Evolutionary conservation across 2,329 filamentous ascomycete genomes (phyloP).

Genomic region (Celoporthe dispersa): DNA sequence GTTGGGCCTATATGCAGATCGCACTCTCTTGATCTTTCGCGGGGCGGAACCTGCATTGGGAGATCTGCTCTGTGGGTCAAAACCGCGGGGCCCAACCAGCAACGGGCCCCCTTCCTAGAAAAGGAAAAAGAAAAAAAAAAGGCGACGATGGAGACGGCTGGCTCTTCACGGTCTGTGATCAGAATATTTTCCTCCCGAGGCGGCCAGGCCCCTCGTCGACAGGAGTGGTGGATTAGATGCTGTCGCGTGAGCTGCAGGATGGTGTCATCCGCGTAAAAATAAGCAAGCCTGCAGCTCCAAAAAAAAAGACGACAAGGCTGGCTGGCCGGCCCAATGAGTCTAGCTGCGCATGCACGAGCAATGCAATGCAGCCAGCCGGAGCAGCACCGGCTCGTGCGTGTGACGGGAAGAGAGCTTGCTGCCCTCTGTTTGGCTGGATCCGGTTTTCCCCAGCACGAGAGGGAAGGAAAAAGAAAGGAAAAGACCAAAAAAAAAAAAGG

Average conservation of each 20-base stretch:
- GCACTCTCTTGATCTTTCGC: not conserved
- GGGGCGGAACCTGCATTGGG: not conserved
- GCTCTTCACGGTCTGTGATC: no score
- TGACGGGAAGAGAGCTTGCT: not conserved
- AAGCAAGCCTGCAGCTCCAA: not conserved
- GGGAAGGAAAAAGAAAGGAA: no score
- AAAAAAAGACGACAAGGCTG: not conserved
- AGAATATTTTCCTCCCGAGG: not conserved
- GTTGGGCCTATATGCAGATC: not conserved
- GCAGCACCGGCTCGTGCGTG: not conserved
- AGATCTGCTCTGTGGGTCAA: not conserved
- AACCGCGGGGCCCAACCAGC: not conserved
- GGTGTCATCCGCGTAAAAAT: not conserved
- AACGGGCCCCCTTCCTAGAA: no score
- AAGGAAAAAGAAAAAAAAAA: no score
- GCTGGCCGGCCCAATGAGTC: not conserved
- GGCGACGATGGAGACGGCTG: no score
- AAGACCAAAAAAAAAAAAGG: not conserved
- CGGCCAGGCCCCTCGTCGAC: not conserved
- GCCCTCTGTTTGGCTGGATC: not conserved
- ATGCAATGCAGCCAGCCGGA: constrained; percentile 24
- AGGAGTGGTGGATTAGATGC: not conserved
- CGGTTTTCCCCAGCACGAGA: not conserved
- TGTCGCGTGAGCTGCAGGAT: not conserved
- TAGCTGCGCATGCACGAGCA: constrained; percentile 17